These are phyloP conservation scores for Linanthus parryae DNA, from an alignment of 148 eudicot species.

Conservation along the genomic window DNA sequence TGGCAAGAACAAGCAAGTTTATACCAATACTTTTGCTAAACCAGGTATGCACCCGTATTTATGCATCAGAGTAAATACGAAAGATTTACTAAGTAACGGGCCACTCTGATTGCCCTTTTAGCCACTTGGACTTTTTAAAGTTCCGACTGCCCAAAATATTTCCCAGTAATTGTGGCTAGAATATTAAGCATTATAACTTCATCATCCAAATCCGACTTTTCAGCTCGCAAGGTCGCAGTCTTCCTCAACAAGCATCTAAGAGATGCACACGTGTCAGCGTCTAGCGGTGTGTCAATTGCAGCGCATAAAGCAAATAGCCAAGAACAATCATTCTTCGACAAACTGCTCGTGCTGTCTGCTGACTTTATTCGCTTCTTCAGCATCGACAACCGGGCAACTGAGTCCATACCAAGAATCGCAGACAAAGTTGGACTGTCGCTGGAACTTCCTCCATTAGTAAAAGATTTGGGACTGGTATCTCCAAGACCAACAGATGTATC, in stretches of 20 bases:
- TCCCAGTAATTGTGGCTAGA: conserved; percentile 62
- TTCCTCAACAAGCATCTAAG: conserved; percentile 70
- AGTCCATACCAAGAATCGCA: conserved; percentile 50
- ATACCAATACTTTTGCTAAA: no score
- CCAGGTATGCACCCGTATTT: no score
- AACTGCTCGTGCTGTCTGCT: conserved; percentile 26
- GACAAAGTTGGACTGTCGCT: conserved; percentile 45
- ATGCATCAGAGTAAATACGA: no score
- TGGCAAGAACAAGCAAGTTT: no score
- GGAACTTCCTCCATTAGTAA: conserved; percentile 4
- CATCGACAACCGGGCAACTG: conserved; percentile 46
- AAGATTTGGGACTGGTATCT: conserved; percentile 7
- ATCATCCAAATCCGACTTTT: conserved; percentile 59
- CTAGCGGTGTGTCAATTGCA: conserved; percentile 62
- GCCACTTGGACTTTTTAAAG: no score
- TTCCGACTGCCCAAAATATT: conserved; percentile 70
- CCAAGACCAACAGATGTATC: conserved; percentile 2
- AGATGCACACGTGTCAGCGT: conserved; percentile 77
- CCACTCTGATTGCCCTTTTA: no score
- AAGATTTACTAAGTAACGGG: no score
- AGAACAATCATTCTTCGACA: conserved; percentile 44
- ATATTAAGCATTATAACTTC: conserved; percentile 76
- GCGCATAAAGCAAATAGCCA: conserved; percentile 92
- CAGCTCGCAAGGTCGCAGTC: conserved; percentile 66
- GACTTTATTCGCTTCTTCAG: conserved; percentile 48